Evolutionary conservation across 2,329 filamentous ascomycete genomes (phyloP).

Genomic region (Hymenotorrendiella dingleyae): DNA sequence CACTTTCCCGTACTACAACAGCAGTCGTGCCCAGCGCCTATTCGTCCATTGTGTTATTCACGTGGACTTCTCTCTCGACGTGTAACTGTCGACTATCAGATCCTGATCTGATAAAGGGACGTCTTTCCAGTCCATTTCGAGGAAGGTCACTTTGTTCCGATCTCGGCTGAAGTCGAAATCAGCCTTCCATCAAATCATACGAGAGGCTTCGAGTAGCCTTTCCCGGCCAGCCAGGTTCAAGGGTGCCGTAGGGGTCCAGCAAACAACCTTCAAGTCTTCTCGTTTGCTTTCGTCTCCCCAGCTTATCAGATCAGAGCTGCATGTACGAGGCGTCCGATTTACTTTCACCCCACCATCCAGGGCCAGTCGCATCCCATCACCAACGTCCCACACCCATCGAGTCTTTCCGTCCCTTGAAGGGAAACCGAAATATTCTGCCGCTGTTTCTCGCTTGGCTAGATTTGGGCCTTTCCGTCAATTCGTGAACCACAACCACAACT

Average conservation of each 20-base stretch:
- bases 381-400: background rate
- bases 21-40: too few relatives aligned
- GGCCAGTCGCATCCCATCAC: background rate
- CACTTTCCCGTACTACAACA: too few relatives aligned
- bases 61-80: background rate
- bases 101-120: background rate
- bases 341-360: background rate
- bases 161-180: background rate
- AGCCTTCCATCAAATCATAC: background rate
- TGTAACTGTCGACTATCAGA: background rate
- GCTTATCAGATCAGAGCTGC: conserved; percentile 4
- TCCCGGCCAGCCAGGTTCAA: too few relatives aligned
- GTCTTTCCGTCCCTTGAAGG: background rate
- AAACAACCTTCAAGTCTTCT: background rate
- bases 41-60: too few relatives aligned
- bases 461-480: background rate
- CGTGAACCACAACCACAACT: background rate
- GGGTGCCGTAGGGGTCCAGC: too few relatives aligned
- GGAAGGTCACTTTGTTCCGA: background rate
- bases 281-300: background rate
- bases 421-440: background rate
- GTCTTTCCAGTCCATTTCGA: background rate
- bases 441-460: background rate
- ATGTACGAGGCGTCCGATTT: background rate
- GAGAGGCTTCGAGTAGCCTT: too few relatives aligned